These are phyloP conservation scores for Circinella umbellata DNA, from an alignment of 371 early-diverging fungal species.

Conservation along the genomic window DNA sequence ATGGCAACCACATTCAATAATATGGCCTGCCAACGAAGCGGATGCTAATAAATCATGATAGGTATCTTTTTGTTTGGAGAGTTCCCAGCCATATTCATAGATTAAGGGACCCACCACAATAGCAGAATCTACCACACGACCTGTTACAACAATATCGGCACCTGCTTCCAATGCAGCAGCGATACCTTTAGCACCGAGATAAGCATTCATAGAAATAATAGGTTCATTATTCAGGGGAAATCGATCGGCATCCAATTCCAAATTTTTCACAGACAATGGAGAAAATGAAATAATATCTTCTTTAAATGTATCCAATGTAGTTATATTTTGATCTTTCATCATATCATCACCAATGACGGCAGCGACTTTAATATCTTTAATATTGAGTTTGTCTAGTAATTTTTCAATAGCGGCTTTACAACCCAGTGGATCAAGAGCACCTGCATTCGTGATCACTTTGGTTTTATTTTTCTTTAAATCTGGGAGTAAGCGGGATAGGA, in stretches of 20 bases:
- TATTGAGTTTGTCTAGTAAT: constrained; percentile 48
- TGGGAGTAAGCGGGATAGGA: constrained; percentile 53
- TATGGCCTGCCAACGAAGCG: constrained; percentile 75
- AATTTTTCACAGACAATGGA: constrained; percentile 36
- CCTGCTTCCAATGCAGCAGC: constrained; percentile 65
- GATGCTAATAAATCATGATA: constrained; percentile 71
- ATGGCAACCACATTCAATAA: constrained; percentile 81
- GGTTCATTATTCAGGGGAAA: constrained; percentile 55
- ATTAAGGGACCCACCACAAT: constrained; percentile 64
- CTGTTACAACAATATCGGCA: constrained; percentile 76
- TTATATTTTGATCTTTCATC: constrained; percentile 26
- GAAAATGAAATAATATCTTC: constrained; percentile 58
- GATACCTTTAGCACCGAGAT: constrained; percentile 65
- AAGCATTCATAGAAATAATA: constrained; percentile 67
- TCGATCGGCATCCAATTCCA: constrained; percentile 51
- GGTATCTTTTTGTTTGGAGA: constrained; percentile 11
- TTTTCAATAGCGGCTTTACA: constrained; percentile 71
- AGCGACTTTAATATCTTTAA: constrained; percentile 58
- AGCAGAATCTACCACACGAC: constrained; percentile 76
- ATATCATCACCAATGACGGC: constrained; percentile 77
- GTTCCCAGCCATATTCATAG: constrained; percentile 60
- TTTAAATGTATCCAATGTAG: constrained; percentile 32
- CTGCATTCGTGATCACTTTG: constrained; percentile 77
- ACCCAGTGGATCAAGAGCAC: constrained; percentile 70
- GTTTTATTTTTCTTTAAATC: constrained; percentile 60